phyloP scores from a whole-genome alignment of 1,284 basidiomycete species.

The Puccinia novopanici region DNA sequence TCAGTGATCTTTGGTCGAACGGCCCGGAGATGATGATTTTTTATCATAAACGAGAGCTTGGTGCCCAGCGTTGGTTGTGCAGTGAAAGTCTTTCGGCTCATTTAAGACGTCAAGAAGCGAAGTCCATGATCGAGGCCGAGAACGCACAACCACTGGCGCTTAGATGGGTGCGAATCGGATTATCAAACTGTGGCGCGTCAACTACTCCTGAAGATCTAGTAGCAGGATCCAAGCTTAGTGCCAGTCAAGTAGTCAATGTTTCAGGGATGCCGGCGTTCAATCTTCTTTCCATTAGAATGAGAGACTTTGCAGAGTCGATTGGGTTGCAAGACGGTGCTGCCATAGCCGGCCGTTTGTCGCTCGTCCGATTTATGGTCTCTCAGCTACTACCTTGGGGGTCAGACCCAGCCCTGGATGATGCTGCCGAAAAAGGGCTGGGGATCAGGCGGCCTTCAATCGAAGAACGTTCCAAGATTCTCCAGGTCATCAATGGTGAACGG shows the following conservation, averaged over 20 bases:
- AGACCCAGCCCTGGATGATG: slow-evolving; percentile 27
- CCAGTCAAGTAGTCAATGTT: slow-evolving; percentile 7
- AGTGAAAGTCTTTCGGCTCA: slow-evolving; percentile 23
- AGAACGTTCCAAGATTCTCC: slow-evolving; percentile 20
- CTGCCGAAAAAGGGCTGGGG: slow-evolving; percentile 14
- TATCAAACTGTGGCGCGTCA: slow-evolving; percentile 8
- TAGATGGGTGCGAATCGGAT: slow-evolving; percentile 16
- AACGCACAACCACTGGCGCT: slow-evolving; percentile 4
- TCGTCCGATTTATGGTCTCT: slow-evolving; percentile 30
- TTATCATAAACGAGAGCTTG: slow-evolving; percentile 29
- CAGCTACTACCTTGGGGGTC: slow-evolving; percentile 39
- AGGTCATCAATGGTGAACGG: slow-evolving; percentile 22
- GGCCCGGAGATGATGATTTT: slow-evolving; percentile 31
- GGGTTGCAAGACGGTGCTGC: slow-evolving; percentile 30
- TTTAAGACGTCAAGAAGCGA: slow-evolving; percentile 21
- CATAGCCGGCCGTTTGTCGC: slow-evolving; percentile 26
- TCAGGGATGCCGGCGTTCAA: slow-evolving; percentile 17
- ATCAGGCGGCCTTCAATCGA: slow-evolving; percentile 17
- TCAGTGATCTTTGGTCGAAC: slow-evolving; percentile 41
- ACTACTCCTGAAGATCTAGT: not conserved
- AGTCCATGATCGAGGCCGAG: slow-evolving; percentile 23
- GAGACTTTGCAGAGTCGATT: slow-evolving; percentile 34
- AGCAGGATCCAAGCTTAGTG: not conserved
- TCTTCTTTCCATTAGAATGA: slow-evolving; percentile 25
- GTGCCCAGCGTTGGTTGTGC: slow-evolving; percentile 31